Evolutionary conservation across 2,329 filamentous ascomycete genomes (phyloP).

Genomic region (Pseudogymnoascus sp.): DNA sequence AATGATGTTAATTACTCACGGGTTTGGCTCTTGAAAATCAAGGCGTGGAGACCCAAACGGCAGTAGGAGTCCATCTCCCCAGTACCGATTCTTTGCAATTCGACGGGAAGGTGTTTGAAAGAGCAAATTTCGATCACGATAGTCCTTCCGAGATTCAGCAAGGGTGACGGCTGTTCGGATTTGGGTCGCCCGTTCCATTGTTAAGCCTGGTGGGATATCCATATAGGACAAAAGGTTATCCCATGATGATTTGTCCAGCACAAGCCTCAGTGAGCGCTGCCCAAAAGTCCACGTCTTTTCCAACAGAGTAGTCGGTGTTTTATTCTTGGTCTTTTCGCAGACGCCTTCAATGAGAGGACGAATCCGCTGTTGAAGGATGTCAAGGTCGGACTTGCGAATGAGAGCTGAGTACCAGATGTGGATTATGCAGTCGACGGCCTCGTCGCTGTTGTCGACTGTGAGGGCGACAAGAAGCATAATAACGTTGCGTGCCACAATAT

Average conservation of each 20-base stretch:
- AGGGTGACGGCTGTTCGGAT: slow-evolving; percentile 26
- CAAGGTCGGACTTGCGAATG: slow-evolving; percentile 5
- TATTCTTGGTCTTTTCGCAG: slow-evolving; percentile 26
- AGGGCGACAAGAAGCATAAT: slow-evolving; percentile 33
- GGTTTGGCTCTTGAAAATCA: slow-evolving; percentile 32
- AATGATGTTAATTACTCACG: slow-evolving; percentile 25
- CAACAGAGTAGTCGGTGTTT: slow-evolving; percentile 12
- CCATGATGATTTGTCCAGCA: slow-evolving; percentile 29
- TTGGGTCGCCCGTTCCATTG: slow-evolving; percentile 17
- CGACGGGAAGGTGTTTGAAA: slow-evolving; percentile 22
- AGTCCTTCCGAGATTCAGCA: slow-evolving; percentile 26
- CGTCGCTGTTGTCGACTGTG: not conserved
- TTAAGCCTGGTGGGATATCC: slow-evolving; percentile 22
- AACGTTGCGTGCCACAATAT: slow-evolving; percentile 33
- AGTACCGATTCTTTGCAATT: slow-evolving; percentile 25
- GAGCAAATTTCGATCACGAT: slow-evolving; percentile 26
- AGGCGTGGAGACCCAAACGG: slow-evolving; percentile 30
- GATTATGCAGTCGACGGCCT: slow-evolving; percentile 14
- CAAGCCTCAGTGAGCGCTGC: slow-evolving; percentile 17
- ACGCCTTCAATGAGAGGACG: slow-evolving; percentile 27
- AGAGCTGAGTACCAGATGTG: slow-evolving; percentile 40
- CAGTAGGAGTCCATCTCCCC: slow-evolving; percentile 32
- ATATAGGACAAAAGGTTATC: slow-evolving; percentile 21
- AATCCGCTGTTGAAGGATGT: slow-evolving; percentile 8
- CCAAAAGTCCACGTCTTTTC: slow-evolving; percentile 11